A percentile compares a stretch with the other conserved stretches of the same genome.
Evolutionary conservation across 1,139 yeast genomes (phyloP).

Genomic region (Sugiyamaella pinicola): DNA sequence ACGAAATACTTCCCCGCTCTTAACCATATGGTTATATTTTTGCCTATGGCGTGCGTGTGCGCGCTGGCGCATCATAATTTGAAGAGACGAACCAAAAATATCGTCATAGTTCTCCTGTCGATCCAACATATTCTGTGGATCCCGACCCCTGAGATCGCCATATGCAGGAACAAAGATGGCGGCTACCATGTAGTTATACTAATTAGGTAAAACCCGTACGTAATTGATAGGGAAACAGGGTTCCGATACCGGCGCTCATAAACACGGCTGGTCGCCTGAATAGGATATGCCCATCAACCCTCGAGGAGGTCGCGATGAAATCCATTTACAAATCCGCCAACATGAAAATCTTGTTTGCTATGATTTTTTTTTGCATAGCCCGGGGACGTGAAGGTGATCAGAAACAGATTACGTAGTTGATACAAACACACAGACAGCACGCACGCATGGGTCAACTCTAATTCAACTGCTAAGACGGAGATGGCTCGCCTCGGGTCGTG

Average conservation of each 20-base stretch:
- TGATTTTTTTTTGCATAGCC: too few species aligned
- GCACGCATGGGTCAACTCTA: too few species aligned
- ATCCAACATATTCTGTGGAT: slow-evolving; percentile 1
- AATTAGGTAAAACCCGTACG: slow-evolving; percentile 7
- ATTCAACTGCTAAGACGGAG: too few species aligned
- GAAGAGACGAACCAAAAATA: background rate
- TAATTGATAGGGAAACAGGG: background rate
- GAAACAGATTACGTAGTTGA: too few species aligned
- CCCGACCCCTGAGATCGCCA: background rate
- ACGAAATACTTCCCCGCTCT: background rate
- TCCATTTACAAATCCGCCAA: too few species aligned
- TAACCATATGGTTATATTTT: too few species aligned
- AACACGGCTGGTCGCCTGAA: background rate
- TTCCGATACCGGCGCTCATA: background rate
- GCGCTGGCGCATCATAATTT: background rate
- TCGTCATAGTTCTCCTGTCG: slow-evolving; percentile 11
- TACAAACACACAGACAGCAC: too few species aligned
- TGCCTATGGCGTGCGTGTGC: background rate
- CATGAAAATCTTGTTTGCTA: too few species aligned
- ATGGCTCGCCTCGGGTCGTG: too few species aligned
- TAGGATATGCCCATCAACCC: too few species aligned
- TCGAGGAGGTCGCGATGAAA: too few species aligned
- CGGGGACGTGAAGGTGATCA: too few species aligned
- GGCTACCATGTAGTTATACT: background rate
- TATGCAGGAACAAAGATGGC: slow-evolving; percentile 10